Percentiles rank a stretch among this genome's conserved stretches.
Conservation (phyloP, 192 early-diverging fungal species). For the Umbelopsis sp. region DNA sequence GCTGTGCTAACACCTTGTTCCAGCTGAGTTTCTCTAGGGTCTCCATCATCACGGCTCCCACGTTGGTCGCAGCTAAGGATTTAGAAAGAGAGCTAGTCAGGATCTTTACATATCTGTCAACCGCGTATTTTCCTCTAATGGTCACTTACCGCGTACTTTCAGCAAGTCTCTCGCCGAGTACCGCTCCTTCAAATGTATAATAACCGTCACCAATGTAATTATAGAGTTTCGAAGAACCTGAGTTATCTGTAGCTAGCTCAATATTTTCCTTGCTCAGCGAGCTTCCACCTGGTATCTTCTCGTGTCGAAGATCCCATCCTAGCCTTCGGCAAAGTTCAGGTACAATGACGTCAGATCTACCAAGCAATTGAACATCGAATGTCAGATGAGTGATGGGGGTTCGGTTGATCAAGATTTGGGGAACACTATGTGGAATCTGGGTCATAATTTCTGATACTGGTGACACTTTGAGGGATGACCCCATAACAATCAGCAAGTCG, state of each 20-base stretch:
- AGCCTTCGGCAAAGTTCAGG: slow-evolving; percentile 71
- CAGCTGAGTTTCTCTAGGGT: background rate
- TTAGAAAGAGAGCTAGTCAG: background rate
- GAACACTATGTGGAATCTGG: slow-evolving; percentile 77
- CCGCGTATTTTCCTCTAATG: no score
- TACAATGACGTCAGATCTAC: slow-evolving; percentile 84
- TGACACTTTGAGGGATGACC: slow-evolving; percentile 91
- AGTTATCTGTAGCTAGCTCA: background rate
- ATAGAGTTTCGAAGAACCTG: slow-evolving; percentile 11
- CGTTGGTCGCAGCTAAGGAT: slow-evolving; percentile 27
- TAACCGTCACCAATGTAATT: slow-evolving; percentile 28
- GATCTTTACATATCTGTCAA: no score
- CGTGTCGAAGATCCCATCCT: slow-evolving; percentile 76
- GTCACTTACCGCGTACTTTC: slow-evolving; percentile 21
- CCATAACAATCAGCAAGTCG: slow-evolving; percentile 94
- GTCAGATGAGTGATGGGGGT: slow-evolving; percentile 83
- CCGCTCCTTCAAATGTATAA: slow-evolving; percentile 55
- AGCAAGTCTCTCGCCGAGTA: slow-evolving; percentile 28
- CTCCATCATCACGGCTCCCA: background rate
- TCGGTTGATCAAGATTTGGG: slow-evolving; percentile 91
- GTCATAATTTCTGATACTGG: slow-evolving; percentile 92
- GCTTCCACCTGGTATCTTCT: slow-evolving; percentile 61
- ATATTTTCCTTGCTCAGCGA: slow-evolving; percentile 39
- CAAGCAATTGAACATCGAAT: slow-evolving; percentile 90
- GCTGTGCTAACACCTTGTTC: background rate